Percentiles rank a stretch among this genome's conserved stretches.
These are phyloP conservation scores for Chrysosporium keratinophilum DNA, from an alignment of 2,329 filamentous ascomycete species.

Conservation along the genomic window DNA sequence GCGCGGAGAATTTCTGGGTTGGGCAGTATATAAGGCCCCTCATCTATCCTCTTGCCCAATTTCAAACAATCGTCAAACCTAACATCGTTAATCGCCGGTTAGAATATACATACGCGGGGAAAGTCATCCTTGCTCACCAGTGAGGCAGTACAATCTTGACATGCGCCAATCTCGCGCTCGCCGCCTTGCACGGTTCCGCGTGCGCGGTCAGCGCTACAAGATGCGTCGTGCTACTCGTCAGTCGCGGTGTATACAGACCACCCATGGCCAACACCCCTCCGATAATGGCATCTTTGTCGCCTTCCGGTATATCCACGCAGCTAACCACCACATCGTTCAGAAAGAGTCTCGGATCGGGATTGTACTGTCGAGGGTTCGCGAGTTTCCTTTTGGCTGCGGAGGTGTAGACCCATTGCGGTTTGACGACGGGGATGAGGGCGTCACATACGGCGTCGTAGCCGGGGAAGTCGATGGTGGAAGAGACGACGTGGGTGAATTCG, in stretches of 20 bases:
- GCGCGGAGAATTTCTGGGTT: slow-evolving; percentile 69
- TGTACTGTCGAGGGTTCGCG: slow-evolving; percentile 71
- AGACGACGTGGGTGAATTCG: slow-evolving; percentile 54
- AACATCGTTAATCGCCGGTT: slow-evolving; percentile 16
- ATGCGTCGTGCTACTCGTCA: slow-evolving; percentile 72
- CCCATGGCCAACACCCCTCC: slow-evolving; percentile 84
- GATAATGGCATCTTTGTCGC: slow-evolving; percentile 83
- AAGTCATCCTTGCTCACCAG: too few relatives aligned
- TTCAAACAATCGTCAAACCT: slow-evolving; percentile 97
- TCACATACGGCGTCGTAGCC: slow-evolving; percentile 67
- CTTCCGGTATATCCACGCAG: slow-evolving; percentile 71
- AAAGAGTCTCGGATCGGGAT: slow-evolving; percentile 81
- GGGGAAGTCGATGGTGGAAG: slow-evolving; percentile 82
- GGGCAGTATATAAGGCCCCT: slow-evolving; percentile 74
- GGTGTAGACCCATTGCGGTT: slow-evolving; percentile 64
- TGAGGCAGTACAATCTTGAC: slow-evolving; percentile 85
- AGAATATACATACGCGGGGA: too few relatives aligned
- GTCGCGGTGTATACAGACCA: slow-evolving; percentile 61
- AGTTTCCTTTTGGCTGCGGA: slow-evolving; percentile 61
- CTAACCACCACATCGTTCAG: slow-evolving; percentile 75
- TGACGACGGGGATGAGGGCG: slow-evolving; percentile 73
- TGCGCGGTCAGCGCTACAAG: slow-evolving; percentile 72
- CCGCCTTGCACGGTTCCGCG: slow-evolving; percentile 54
- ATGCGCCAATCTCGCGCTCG: slow-evolving; percentile 41
- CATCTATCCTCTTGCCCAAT: slow-evolving; percentile 81